Base-by-base conservation (phyloP, 2,329 filamentous ascomycete genomes). In the Tolypocladium inflatum region DNA sequence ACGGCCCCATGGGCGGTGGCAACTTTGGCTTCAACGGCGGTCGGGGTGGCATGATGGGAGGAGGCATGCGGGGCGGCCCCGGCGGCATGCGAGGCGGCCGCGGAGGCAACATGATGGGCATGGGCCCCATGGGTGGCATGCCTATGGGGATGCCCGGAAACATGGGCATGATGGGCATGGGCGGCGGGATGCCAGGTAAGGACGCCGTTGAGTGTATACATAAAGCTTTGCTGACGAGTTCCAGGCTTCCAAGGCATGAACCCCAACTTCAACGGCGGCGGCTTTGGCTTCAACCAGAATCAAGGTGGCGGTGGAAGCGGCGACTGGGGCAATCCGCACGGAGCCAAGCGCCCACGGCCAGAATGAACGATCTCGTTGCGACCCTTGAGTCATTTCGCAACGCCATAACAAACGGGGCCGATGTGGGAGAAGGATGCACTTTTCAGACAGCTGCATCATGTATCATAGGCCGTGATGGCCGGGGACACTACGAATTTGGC, bases 241-340 rank as follows among this genome's bases (percentile, higher is more conserved):
- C 4, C 64, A 80, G 85, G 82, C 50, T 91, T 91, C 71, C 84
- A 85, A 74, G 83, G 80, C 60, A 85, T 87, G 76, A 83, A 83
- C 67, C 80, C 81, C 57, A 83, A 86, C 66, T 93, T 91, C 74
- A 54, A 30, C 48, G 89, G 88, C 68, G 83, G 86, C 42, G 84
- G 80, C 59, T 91, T 91, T 13, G 68, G 67, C 75, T 93, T 91
- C 71, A 77, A 78, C 54, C 75, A 70, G 59, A 74, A 78, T 65
- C 80, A 80, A 62, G 71, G 71, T 48, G 73, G 71, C 54, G 73
- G 73, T 45, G 76, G 73, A 54, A 74, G 73, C 57, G 74, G 85
- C 59, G 86, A 86, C 57, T 85, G 84, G 73, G 89, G 89, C 78
- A 93, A 93, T 67, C 90, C 90, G 7, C 90, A 93, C 64, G 89